Base-by-base conservation (phyloP, 495 filamentous ascomycete genomes). In the Ramalina peruviana region DNA sequence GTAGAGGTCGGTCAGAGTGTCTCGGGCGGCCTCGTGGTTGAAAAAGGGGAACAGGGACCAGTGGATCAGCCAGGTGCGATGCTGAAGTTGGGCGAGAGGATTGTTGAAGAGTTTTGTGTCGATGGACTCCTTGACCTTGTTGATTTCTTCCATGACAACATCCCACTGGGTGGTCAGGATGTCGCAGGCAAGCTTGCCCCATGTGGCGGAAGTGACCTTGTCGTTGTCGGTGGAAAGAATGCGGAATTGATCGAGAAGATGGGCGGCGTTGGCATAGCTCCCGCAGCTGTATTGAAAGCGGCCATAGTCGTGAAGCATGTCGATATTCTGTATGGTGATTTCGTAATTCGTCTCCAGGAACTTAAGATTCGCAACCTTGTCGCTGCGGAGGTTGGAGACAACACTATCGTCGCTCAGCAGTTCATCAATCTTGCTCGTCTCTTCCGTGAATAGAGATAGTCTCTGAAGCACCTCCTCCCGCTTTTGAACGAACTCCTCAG, bases 21-120 rank as follows among this genome's bases (percentile, higher is more conserved):
- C 92, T 54, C 88, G 84, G 48, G 89, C 86, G 56, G 85, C 76
- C 62, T 94, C 89, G 69, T 89, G 81, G 76, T 96, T 95, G 79
- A 97, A 98, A 74, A 95, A 90, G 49, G 93, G 92, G 78, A 97
- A 98, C 50, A 98, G 79, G 39, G 84, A 81, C 92, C 92, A 98
- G 81, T 97, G 93, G 62, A 95, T 85, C 58, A 98, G 76, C 86
- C 89, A 93, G 27, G 88, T 90, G 53, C 93, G 86, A 72, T 94
- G 88, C 60, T 85, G 79, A 26, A 98, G 83, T 68, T 98, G 92
- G 25, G 81, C 88, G 48, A 96, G 74, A 11, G 93, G 87, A 74
- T 93, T 94, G 76, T 84, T 89, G 78, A 94, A 93, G 43, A 97
- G 78, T 63, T 85, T 82, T 33, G 76, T 80, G 62, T 98, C 90